phyloP scores from a whole-genome alignment of 192 early-diverging fungal genomes.

The Radiomyces spectabilis region DNA sequence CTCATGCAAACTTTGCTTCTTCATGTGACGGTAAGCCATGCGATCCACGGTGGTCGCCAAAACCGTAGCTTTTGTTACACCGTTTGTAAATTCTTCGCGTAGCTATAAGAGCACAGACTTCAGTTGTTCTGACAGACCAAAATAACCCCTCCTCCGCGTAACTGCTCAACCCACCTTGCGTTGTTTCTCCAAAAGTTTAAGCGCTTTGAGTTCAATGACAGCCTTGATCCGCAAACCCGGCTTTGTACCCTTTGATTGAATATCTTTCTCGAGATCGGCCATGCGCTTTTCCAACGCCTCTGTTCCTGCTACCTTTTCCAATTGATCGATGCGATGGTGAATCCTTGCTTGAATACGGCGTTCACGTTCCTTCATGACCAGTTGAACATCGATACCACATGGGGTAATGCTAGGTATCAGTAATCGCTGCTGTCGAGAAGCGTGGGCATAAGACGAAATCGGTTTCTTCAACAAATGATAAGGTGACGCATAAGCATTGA shows the following conservation, averaged over 20 bases:
- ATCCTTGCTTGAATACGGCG: constrained; percentile 61
- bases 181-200: constrained; percentile 75
- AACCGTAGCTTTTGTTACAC: constrained; percentile 66
- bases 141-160: no score
- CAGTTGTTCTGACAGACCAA: no score
- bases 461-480: constrained; percentile 52
- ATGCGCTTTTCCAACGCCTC: no score
- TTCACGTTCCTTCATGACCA: constrained; percentile 72
- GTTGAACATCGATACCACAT: constrained; percentile 72
- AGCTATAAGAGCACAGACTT: no score
- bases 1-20: constrained; percentile 78
- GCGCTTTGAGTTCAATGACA: constrained; percentile 84
- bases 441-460: constrained; percentile 36
- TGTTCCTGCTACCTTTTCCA: constrained; percentile 63
- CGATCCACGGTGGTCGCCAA: constrained; percentile 78
- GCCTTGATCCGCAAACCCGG: constrained; percentile 62
- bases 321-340: constrained; percentile 70
- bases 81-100: constrained; percentile 66
- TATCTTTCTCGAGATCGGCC: constrained; percentile 42
- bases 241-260: constrained; percentile 12
- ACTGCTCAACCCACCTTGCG: no score
- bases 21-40: constrained; percentile 65
- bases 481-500: constrained; percentile 47
- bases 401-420: constrained; percentile 69
- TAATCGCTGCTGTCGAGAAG: constrained; percentile 58